phyloP scores from a whole-genome alignment of 306 rosid species.

The Betula pendula region DNA sequence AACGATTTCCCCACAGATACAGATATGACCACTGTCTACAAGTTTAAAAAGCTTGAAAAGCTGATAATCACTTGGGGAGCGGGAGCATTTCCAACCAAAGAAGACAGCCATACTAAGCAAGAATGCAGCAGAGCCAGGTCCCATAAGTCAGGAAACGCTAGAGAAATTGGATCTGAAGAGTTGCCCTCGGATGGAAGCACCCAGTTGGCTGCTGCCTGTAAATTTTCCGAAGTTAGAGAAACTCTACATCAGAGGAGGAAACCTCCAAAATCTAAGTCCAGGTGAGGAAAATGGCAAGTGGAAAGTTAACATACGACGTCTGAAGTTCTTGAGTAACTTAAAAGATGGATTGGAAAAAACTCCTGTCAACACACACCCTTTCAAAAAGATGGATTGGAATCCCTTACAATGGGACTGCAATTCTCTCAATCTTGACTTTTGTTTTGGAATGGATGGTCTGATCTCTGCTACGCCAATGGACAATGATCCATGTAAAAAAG shows the following conservation, averaged over 20 bases:
- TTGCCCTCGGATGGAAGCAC: not conserved
- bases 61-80: slow-evolving; percentile 26
- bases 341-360: too few relatives aligned
- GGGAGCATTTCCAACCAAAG: not conserved
- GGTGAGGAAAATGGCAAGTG: not conserved
- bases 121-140: not conserved
- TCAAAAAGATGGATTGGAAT: too few relatives aligned
- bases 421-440: too few relatives aligned
- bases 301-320: too few relatives aligned
- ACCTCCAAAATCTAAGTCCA: not conserved
- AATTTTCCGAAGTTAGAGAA: not conserved
- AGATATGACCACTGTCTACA: not conserved
- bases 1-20: too few relatives aligned
- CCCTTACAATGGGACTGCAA: too few relatives aligned
- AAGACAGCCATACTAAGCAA: not conserved
- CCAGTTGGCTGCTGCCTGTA: not conserved
- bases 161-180: slow-evolving; percentile 28
- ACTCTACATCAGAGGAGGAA: slow-evolving; percentile 27
- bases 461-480: too few relatives aligned
- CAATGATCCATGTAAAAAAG: too few relatives aligned
- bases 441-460: too few relatives aligned
- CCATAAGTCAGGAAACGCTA: too few relatives aligned
- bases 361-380: too few relatives aligned
- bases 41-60: not conserved
- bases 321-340: too few relatives aligned